Conservation (phyloP, 441 rosid species). For the Erysimum cheiri region DNA sequence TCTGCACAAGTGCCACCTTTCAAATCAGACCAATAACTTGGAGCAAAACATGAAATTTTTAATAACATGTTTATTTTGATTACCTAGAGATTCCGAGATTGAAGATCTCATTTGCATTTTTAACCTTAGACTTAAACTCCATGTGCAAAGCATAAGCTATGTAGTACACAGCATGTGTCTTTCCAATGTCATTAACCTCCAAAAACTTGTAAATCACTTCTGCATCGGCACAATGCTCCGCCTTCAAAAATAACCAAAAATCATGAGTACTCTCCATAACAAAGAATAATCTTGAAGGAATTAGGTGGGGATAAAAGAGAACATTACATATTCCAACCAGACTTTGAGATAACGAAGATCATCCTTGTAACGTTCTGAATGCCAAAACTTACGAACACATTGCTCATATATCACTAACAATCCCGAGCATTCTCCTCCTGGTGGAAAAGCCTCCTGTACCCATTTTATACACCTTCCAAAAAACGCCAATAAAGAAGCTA, state of each 20-base stretch:
- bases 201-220: conserved; percentile 80
- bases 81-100: conserved; percentile 77
- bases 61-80: not conserved
- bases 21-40: conserved; percentile 17
- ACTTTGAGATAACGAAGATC: conserved; percentile 94
- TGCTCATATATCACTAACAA: conserved; percentile 82
- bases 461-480: conserved; percentile 80
- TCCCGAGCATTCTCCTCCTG: conserved; percentile 84
- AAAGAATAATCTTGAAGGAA: not conserved
- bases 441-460: conserved; percentile 91
- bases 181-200: conserved; percentile 84
- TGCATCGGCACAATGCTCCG: conserved; percentile 79
- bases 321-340: conserved; percentile 92
- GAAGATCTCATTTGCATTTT: conserved; percentile 76
- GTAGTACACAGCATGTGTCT: conserved; percentile 68
- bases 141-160: conserved; percentile 68
- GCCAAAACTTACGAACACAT: conserved; percentile 90
- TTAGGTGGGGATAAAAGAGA: not conserved
- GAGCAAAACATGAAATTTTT: not conserved
- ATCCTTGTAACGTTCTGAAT: conserved; percentile 72
- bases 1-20: conserved; percentile 43
- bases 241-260: conserved; percentile 50
- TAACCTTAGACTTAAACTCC: conserved; percentile 78
- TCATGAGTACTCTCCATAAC: not conserved
- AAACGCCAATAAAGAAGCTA: conserved; percentile 2